A percentile compares a stretch with the other conserved stretches of the same genome.
These are phyloP conservation scores for Cyberlindnera nakhonratchasimensis DNA, from an alignment of 805 yeast species.

Conservation along the genomic window DNA sequence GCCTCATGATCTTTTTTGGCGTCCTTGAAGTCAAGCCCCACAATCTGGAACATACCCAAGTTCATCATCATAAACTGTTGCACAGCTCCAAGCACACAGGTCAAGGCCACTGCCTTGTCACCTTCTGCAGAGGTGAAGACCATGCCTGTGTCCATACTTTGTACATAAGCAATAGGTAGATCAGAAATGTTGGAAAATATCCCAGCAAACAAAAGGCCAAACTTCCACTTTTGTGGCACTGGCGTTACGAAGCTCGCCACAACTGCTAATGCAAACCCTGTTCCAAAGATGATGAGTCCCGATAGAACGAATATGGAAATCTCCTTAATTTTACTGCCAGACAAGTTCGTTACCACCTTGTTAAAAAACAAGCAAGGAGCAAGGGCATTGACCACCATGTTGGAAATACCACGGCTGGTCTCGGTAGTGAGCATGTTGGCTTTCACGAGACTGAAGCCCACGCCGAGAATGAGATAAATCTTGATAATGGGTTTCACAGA, in stretches of 20 bases:
- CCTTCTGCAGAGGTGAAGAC: slow-evolving; percentile 39
- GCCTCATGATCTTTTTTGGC: background rate
- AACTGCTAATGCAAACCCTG: slow-evolving; percentile 40
- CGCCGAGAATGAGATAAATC: slow-evolving; percentile 23
- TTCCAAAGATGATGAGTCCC: slow-evolving; percentile 30
- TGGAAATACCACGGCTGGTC: slow-evolving; percentile 49
- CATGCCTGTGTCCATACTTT: slow-evolving; percentile 41
- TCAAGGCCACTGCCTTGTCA: slow-evolving; percentile 47
- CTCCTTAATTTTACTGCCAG: slow-evolving; percentile 48
- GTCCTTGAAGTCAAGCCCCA: slow-evolving; percentile 63
- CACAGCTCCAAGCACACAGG: slow-evolving; percentile 41
- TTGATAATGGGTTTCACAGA: slow-evolving; percentile 28
- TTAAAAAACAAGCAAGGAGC: slow-evolving; percentile 53
- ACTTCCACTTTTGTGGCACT: slow-evolving; percentile 46
- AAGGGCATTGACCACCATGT: slow-evolving; percentile 49
- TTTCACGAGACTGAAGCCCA: slow-evolving; percentile 22
- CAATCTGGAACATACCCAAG: slow-evolving; percentile 66
- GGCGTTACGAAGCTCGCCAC: slow-evolving; percentile 36
- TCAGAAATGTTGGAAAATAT: slow-evolving; percentile 50
- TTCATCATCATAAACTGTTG: slow-evolving; percentile 67
- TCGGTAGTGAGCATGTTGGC: slow-evolving; percentile 42
- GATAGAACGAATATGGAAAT: slow-evolving; percentile 41
- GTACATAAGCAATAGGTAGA: slow-evolving; percentile 51
- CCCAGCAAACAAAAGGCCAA: slow-evolving; percentile 47
- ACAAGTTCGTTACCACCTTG: slow-evolving; percentile 48